Evolutionary conservation across 2,329 filamentous ascomycete species (phyloP).

Genomic region (Ophiosphaerella herpotricha): DNA sequence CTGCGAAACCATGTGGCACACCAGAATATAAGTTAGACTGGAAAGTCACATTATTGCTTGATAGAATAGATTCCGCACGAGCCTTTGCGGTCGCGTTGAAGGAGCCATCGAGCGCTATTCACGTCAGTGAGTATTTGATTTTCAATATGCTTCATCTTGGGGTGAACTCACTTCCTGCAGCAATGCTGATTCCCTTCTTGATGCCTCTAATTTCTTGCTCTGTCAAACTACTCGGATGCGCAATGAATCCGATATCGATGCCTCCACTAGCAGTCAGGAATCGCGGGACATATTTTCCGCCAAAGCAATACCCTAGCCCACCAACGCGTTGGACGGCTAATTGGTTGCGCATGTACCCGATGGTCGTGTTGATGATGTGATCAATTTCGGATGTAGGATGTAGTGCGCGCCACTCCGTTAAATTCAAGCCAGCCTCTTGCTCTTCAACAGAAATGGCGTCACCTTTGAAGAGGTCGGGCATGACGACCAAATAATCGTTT

Average conservation of each 20-base stretch:
- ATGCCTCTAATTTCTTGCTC: constrained; percentile 69
- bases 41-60: constrained; percentile 35
- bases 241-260: constrained; percentile 68
- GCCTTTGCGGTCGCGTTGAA: constrained; percentile 23
- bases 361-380: constrained; percentile 54
- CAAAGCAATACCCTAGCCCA: constrained; percentile 74
- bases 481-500: constrained; percentile 40
- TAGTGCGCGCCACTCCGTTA: constrained; percentile 50
- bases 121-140: constrained; percentile 8
- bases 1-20: constrained; percentile 44
- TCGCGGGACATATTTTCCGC: constrained; percentile 73
- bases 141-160: not conserved
- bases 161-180: constrained; percentile 56
- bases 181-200: constrained; percentile 68
- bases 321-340: constrained; percentile 60
- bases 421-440: constrained; percentile 70
- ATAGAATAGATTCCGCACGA: constrained; percentile 32
- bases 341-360: constrained; percentile 65
- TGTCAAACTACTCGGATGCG: constrained; percentile 72
- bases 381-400: constrained; percentile 53
- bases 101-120: constrained; percentile 22
- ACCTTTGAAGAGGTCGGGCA: constrained; percentile 43
- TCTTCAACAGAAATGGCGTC: constrained; percentile 39
- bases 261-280: constrained; percentile 58
- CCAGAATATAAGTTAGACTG: constrained; percentile 38